Evolutionary conservation across 768 basidiomycete species (phyloP).

Genomic region (Boletales sp.): DNA sequence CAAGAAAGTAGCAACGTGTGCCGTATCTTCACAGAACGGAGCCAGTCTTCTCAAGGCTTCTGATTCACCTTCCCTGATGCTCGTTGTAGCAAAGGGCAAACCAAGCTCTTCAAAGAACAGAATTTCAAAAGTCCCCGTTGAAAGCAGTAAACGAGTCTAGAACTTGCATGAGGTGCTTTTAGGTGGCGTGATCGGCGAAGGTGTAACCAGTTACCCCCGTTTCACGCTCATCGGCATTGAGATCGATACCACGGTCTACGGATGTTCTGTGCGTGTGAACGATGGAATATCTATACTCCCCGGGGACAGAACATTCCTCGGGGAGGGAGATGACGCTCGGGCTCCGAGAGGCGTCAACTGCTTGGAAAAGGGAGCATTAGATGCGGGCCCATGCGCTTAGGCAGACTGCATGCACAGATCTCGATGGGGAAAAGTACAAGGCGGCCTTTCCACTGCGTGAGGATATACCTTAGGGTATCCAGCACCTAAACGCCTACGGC

Average conservation of each 20-base stretch:
- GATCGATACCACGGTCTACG: constrained; percentile 8
- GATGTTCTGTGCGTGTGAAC: constrained; percentile 17
- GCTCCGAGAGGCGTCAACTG: no score
- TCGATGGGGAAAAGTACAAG: no score
- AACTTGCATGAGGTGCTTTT: constrained; percentile 6
- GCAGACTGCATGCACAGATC: no score
- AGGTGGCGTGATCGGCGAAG: constrained; percentile 14
- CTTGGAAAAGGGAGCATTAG: no score
- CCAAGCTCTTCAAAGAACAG: constrained; percentile 12
- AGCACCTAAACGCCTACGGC: no score
- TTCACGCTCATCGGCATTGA: constrained; percentile 12
- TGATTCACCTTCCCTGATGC: constrained; percentile 29
- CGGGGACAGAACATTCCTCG: not conserved
- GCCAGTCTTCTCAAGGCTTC: constrained; percentile 18
- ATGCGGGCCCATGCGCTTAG: no score
- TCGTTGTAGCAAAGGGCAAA: constrained; percentile 22
- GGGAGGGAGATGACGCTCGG: not conserved
- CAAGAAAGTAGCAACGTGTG: constrained; percentile 12
- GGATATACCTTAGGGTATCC: no score
- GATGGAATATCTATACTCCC: constrained; percentile 4
- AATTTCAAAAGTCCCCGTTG: constrained; percentile 24
- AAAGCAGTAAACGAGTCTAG: constrained; percentile 20
- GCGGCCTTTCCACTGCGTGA: no score
- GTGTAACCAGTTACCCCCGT: constrained; percentile 14
- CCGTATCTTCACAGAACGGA: constrained; percentile 14